Evolutionary conservation across 768 basidiomycete species (phyloP).

Genomic region (Saitozyma podzolica): DNA sequence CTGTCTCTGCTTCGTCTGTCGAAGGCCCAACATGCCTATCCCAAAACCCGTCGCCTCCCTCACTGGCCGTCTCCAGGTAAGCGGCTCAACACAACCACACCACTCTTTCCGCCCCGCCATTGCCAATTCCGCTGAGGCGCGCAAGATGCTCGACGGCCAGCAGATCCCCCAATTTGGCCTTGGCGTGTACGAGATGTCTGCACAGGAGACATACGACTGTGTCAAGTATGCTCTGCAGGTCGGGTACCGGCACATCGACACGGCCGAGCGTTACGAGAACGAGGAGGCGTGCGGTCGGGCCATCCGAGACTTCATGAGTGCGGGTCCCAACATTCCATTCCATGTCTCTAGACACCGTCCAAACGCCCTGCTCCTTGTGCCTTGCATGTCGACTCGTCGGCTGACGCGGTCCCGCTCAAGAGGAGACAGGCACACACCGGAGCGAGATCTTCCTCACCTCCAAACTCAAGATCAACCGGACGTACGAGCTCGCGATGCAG

Average conservation of each 20-base stretch:
- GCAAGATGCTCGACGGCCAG: slow-evolving; percentile 59
- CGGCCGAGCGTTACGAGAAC: slow-evolving; percentile 62
- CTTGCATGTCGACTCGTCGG: neutral
- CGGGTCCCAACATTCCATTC: too few species aligned
- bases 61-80: slow-evolving; percentile 26
- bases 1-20: too few species aligned
- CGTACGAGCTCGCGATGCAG: slow-evolving; percentile 57
- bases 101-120: neutral
- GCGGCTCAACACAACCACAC: neutral
- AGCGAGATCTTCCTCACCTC: slow-evolving; percentile 69
- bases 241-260: slow-evolving; percentile 66
- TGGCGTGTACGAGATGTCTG: slow-evolving; percentile 66
- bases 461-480: slow-evolving; percentile 64
- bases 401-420: slow-evolving; percentile 12
- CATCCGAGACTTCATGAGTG: slow-evolving; percentile 54
- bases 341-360: too few species aligned
- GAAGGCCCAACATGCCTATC: slow-evolving; percentile 6
- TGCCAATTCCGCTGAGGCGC: slow-evolving; percentile 4
- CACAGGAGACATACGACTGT: slow-evolving; percentile 60
- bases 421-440: slow-evolving; percentile 56
- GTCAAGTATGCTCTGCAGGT: slow-evolving; percentile 69
- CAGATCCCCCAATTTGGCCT: slow-evolving; percentile 65
- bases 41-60: slow-evolving; percentile 15
- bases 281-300: slow-evolving; percentile 66
- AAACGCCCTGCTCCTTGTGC: too few species aligned